phyloP scores from a whole-genome alignment of 495 filamentous ascomycete species.

The Neurospora sp. region DNA sequence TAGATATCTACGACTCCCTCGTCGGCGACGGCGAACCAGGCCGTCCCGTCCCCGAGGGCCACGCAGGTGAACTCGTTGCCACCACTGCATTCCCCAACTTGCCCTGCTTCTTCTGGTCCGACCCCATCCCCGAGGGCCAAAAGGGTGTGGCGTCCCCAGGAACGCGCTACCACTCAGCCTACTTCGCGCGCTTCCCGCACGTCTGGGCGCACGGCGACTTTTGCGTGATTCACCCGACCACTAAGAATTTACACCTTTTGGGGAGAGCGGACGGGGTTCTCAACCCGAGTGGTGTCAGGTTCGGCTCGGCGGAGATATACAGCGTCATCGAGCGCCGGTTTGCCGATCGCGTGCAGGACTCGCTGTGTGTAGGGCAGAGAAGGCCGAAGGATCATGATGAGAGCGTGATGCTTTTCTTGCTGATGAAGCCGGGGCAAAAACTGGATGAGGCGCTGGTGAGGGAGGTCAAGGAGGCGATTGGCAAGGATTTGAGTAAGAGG shows the following conservation, averaged over 20 bases:
- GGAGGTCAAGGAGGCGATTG: slow-evolving; percentile 53
- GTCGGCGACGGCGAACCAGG: slow-evolving; percentile 41
- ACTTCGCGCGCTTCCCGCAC: slow-evolving; percentile 61
- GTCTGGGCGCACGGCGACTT: slow-evolving; percentile 82
- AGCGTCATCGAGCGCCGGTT: slow-evolving; percentile 59
- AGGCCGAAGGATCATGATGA: slow-evolving; percentile 60
- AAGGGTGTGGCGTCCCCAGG: slow-evolving; percentile 22
- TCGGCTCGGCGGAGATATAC: slow-evolving; percentile 79
- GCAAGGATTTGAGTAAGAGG: slow-evolving; percentile 51
- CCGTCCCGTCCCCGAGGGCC: slow-evolving; percentile 44
- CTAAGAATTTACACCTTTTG: slow-evolving; percentile 44
- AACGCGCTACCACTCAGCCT: slow-evolving; percentile 54
- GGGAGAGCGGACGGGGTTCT: slow-evolving; percentile 85
- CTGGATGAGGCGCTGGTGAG: slow-evolving; percentile 48
- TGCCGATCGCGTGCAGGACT: slow-evolving; percentile 49
- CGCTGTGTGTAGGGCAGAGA: slow-evolving; percentile 66
- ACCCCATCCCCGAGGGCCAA: slow-evolving; percentile 28
- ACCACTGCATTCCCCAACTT: slow-evolving; percentile 61
- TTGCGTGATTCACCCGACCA: slow-evolving; percentile 56
- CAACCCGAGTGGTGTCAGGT: slow-evolving; percentile 79
- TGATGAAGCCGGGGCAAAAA: slow-evolving; percentile 52
- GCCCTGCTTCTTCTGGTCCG: slow-evolving; percentile 63
- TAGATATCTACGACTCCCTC: slow-evolving; percentile 60
- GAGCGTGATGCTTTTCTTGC: slow-evolving; percentile 62
- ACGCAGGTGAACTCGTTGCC: slow-evolving; percentile 64